Evolutionary conservation across 371 early-diverging fungal genomes (phyloP).

Genomic region (Mortierella sp.): DNA sequence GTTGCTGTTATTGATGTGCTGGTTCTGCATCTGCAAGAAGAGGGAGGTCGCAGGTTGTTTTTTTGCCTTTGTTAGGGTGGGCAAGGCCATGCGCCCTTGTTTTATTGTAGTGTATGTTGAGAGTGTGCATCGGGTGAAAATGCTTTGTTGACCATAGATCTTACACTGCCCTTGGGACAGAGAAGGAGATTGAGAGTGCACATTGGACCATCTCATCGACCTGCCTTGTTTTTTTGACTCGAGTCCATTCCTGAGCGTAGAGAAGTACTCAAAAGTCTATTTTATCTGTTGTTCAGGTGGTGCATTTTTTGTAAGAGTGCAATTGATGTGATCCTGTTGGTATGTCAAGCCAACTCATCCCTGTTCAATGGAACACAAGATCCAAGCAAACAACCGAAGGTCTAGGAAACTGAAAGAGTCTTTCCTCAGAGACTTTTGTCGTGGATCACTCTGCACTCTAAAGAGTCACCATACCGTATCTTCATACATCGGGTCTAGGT

Average conservation of each 20-base stretch:
- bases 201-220: neutral
- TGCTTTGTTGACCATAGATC: neutral
- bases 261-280: neutral
- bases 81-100: neutral
- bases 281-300: neutral
- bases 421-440: neutral
- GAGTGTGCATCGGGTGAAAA: neutral
- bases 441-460: no score
- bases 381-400: neutral
- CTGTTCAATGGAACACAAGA: neutral
- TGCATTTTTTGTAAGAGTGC: no score
- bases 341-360: neutral
- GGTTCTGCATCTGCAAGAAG: neutral
- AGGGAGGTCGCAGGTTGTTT: neutral
- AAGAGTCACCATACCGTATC: no score
- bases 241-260: neutral
- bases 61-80: neutral
- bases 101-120: neutral
- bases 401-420: neutral
- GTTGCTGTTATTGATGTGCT: neutral
- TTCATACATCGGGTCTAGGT: neutral
- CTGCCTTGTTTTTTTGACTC: neutral
- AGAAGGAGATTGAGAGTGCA: neutral
- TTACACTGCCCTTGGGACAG: neutral
- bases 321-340: neutral